These are phyloP conservation scores for Tetrahymena malaccensis DNA, from an alignment of 73 alveolate genomes.

Conservation along the genomic window DNA sequence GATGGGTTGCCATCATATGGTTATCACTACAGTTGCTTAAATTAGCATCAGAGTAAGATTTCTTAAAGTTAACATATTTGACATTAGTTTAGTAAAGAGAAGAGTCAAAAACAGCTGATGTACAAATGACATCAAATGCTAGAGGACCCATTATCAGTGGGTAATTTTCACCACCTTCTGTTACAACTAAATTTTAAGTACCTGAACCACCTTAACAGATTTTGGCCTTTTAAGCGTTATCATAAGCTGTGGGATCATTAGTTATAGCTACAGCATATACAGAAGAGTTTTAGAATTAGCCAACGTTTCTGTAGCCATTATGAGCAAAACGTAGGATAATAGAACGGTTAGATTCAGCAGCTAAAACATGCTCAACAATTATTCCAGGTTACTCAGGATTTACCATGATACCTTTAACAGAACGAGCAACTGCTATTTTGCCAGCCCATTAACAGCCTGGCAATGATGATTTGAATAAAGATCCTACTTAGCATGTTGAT, in stretches of 20 bases:
- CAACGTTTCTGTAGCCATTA: neutral
- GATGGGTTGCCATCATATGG: slow-evolving; percentile 4
- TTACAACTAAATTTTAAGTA: neutral
- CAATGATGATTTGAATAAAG: neutral
- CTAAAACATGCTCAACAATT: neutral
- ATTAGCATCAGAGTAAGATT: neutral
- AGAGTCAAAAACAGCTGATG: neutral
- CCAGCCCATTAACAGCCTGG: neutral
- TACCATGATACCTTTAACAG: neutral
- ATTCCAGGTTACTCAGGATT: neutral
- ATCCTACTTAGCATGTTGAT: neutral
- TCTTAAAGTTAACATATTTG: neutral
- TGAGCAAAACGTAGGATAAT: neutral
- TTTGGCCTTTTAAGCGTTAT: neutral
- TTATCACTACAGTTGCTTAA: slow-evolving; percentile 1
- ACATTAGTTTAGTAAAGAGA: slow-evolving; percentile 5
- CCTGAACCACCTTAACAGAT: neutral
- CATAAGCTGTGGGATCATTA: neutral
- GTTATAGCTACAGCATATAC: neutral
- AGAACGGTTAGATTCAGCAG: neutral
- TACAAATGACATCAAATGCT: neutral
- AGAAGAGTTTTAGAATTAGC: neutral
- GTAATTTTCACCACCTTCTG: neutral
- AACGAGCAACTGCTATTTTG: neutral
- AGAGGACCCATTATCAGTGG: neutral